phyloP scores from a whole-genome alignment of 2,329 filamentous ascomycete species.

The Pezicula rhizophila region DNA sequence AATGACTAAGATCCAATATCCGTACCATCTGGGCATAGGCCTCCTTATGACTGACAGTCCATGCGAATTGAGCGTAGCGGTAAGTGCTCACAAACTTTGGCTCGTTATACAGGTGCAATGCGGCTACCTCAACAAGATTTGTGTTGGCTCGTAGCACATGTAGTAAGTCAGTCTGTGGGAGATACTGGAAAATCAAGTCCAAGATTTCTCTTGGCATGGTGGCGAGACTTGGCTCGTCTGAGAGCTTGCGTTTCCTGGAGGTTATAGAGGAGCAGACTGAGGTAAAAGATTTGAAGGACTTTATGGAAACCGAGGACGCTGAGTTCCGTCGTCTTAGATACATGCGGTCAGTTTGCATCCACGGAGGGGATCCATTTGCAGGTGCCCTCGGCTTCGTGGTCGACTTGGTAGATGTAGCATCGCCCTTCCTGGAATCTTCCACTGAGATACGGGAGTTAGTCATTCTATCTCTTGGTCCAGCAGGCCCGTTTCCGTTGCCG shows the following conservation, averaged over 20 bases:
- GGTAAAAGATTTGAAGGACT: slow-evolving; percentile 5
- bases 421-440: not conserved
- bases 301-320: slow-evolving; percentile 8
- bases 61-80: slow-evolving; percentile 20
- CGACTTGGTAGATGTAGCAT: slow-evolving; percentile 2
- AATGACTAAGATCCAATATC: slow-evolving; percentile 15
- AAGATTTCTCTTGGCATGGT: slow-evolving; percentile 16
- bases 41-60: slow-evolving; percentile 10
- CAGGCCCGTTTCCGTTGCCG: slow-evolving; percentile 9
- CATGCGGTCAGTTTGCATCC: not conserved
- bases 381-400: slow-evolving; percentile 8
- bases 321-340: slow-evolving; percentile 7
- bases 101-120: slow-evolving; percentile 11
- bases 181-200: slow-evolving; percentile 11
- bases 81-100: slow-evolving; percentile 19
- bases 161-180: slow-evolving; percentile 9
- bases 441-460: not conserved
- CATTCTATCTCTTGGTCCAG: slow-evolving; percentile 5
- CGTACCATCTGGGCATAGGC: slow-evolving; percentile 14
- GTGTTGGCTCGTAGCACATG: slow-evolving; percentile 12
- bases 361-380: not conserved
- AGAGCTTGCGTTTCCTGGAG: slow-evolving; percentile 4
- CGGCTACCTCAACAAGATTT: slow-evolving; percentile 12
- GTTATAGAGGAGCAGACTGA: slow-evolving; percentile 7
- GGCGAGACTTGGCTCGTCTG: slow-evolving; percentile 7